A percentile compares a stretch with the other conserved stretches of the same genome.
phyloP scores from a whole-genome alignment of 2,329 filamentous ascomycete genomes.

The Aurifilum marmelostoma region DNA sequence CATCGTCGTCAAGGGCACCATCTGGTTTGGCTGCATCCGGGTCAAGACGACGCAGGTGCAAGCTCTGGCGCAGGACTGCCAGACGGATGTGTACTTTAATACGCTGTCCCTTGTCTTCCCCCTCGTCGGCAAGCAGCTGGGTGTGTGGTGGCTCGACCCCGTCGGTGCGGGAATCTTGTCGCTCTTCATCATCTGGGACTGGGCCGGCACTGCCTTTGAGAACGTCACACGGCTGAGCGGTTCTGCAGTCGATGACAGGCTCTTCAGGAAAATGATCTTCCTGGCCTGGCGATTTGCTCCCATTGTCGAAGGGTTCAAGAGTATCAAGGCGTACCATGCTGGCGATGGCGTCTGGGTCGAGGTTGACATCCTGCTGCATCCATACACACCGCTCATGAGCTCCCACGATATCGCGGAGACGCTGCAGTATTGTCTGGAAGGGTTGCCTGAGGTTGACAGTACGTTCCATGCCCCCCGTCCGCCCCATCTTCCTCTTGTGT shows the following conservation, averaged over 20 bases:
- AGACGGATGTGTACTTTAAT: slow-evolving; percentile 63
- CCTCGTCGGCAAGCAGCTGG: slow-evolving; percentile 59
- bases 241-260: slow-evolving; percentile 54
- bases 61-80: slow-evolving; percentile 63
- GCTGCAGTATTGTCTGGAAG: slow-evolving; percentile 64
- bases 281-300: slow-evolving; percentile 61
- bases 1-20: slow-evolving; percentile 61
- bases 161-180: slow-evolving; percentile 65
- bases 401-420: slow-evolving; percentile 66
- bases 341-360: slow-evolving; percentile 67
- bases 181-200: slow-evolving; percentile 70
- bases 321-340: slow-evolving; percentile 60
- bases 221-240: slow-evolving; percentile 63
- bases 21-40: slow-evolving; percentile 60
- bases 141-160: slow-evolving; percentile 69
- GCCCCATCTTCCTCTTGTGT: no score
- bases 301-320: slow-evolving; percentile 57
- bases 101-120: slow-evolving; percentile 65
- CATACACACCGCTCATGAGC: slow-evolving; percentile 53
- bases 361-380: slow-evolving; percentile 61
- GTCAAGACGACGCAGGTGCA: slow-evolving; percentile 68
- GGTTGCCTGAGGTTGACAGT: slow-evolving; percentile 44
- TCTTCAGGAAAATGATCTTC: slow-evolving; percentile 61
- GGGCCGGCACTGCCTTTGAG: slow-evolving; percentile 63
- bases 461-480: neutral